phyloP scores from a whole-genome alignment of 371 early-diverging fungal species.

The Syncephalastrum contaminatum region DNA sequence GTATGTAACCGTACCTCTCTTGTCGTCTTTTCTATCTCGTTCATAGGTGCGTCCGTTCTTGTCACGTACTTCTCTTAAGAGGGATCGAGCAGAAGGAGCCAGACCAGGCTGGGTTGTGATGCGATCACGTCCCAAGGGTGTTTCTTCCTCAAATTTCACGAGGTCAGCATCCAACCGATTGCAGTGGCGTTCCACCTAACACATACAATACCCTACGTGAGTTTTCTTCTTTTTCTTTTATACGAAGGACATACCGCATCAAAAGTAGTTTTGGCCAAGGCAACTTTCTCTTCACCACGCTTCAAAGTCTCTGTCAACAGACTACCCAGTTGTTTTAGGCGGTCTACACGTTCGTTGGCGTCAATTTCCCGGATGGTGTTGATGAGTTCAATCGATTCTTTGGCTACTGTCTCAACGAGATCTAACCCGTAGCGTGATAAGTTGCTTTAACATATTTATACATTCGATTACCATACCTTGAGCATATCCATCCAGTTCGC shows the following conservation, averaged over 20 bases:
- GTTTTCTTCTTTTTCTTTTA: not conserved
- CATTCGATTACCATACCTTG: no score
- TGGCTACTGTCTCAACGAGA: constrained; percentile 59
- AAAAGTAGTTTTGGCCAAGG: constrained; percentile 87
- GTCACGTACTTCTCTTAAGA: constrained; percentile 34
- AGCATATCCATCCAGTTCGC: constrained; percentile 86
- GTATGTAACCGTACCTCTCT: constrained; percentile 27
- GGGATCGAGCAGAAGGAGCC: constrained; percentile 33
- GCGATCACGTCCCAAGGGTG: constrained; percentile 29
- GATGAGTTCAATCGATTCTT: constrained; percentile 58
- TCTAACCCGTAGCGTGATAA: constrained; percentile 27
- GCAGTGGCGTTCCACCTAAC: constrained; percentile 46
- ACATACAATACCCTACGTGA: no score
- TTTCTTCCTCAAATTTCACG: constrained; percentile 46
- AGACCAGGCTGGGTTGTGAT: constrained; percentile 41
- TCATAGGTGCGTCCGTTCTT: constrained; percentile 25
- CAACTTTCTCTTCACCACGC: constrained; percentile 91
- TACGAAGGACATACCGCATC: constrained; percentile 66
- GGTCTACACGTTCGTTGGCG: constrained; percentile 57
- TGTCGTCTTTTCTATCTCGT: constrained; percentile 35
- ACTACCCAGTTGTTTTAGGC: constrained; percentile 59
- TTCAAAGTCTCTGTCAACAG: constrained; percentile 72
- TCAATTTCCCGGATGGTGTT: constrained; percentile 46
- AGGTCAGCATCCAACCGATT: constrained; percentile 48
- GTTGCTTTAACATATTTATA: not conserved